phyloP scores from a whole-genome alignment of 164 flowering plant species.

The Chimonanthus salicifolius region DNA sequence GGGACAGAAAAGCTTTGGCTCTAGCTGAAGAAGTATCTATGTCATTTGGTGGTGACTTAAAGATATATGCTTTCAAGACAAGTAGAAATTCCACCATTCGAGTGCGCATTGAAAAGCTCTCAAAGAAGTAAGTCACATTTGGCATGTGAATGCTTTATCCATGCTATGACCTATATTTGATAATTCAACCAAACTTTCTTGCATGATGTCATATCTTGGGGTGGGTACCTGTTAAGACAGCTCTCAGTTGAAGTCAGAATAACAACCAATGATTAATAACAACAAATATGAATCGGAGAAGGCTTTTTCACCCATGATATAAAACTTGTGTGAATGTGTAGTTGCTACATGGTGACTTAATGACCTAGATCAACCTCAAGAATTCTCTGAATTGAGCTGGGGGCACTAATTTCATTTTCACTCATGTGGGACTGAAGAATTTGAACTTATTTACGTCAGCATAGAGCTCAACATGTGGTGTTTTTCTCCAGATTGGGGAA shows the following conservation, averaged over 20 bases:
- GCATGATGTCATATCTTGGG: not conserved
- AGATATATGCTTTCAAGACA: slow-evolving; percentile 75
- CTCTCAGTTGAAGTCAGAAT: not conserved
- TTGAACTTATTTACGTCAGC: not conserved
- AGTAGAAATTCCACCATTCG: slow-evolving; percentile 45
- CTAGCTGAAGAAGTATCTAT: slow-evolving; percentile 57
- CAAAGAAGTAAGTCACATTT: slow-evolving; percentile 59
- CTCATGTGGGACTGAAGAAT: not conserved
- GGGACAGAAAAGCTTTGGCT: slow-evolving; percentile 75
- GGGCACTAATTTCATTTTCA: not conserved
- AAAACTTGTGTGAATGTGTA: not conserved
- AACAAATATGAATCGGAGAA: not conserved
- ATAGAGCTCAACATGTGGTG: not conserved
- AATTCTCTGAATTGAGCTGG: not conserved
- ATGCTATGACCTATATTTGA: not conserved
- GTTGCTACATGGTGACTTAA: not conserved
- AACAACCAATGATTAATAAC: too few species aligned
- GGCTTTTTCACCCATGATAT: not conserved
- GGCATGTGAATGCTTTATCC: not conserved
- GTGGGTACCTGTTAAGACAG: not conserved
- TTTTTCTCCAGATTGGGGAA: too few species aligned
- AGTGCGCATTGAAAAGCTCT: slow-evolving; percentile 82
- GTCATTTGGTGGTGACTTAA: slow-evolving; percentile 61
- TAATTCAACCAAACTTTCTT: not conserved
- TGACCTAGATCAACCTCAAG: not conserved